These are phyloP conservation scores for Mycena pura DNA, from an alignment of 768 basidiomycete species.

Conservation along the genomic window DNA sequence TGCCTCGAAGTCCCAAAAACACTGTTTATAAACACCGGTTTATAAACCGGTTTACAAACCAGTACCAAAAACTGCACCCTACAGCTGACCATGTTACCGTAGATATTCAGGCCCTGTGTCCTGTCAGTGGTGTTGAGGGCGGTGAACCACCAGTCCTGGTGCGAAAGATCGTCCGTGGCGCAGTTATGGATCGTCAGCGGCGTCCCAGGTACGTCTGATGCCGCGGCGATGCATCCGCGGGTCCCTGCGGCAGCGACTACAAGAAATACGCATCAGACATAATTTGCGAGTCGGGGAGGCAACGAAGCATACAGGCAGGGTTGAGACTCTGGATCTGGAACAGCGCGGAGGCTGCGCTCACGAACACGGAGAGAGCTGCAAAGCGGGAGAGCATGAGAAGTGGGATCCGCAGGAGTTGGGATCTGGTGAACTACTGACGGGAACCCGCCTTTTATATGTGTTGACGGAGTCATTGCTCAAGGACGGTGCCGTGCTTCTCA, in stretches of 20 bases:
- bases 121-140: slow-evolving; percentile 7
- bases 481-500: slow-evolving; percentile 9
- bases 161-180: slow-evolving; percentile 13
- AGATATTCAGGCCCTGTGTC: slow-evolving; percentile 11
- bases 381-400: slow-evolving; percentile 12
- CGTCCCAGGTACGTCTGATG: slow-evolving; percentile 12
- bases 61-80: too few species aligned
- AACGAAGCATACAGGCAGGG: slow-evolving; percentile 10
- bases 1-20: too few species aligned
- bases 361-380: slow-evolving; percentile 7
- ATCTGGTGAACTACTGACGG: slow-evolving; percentile 9
- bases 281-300: slow-evolving; percentile 5
- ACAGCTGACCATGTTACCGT: slow-evolving; percentile 7
- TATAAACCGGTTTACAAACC: too few species aligned
- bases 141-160: slow-evolving; percentile 12
- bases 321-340: slow-evolving; percentile 12
- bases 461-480: slow-evolving; percentile 7
- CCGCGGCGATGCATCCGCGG: slow-evolving; percentile 13
- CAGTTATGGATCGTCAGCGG: slow-evolving; percentile 11
- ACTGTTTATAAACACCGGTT: too few species aligned
- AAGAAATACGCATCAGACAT: slow-evolving; percentile 7
- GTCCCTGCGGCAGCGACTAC: slow-evolving; percentile 9
- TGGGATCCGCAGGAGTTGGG: slow-evolving; percentile 7
- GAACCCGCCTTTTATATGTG: slow-evolving; percentile 8
- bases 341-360: slow-evolving; percentile 13